Base-by-base conservation (phyloP, 202 grass and related monocot genomes). In the Setaria italica region DNA sequence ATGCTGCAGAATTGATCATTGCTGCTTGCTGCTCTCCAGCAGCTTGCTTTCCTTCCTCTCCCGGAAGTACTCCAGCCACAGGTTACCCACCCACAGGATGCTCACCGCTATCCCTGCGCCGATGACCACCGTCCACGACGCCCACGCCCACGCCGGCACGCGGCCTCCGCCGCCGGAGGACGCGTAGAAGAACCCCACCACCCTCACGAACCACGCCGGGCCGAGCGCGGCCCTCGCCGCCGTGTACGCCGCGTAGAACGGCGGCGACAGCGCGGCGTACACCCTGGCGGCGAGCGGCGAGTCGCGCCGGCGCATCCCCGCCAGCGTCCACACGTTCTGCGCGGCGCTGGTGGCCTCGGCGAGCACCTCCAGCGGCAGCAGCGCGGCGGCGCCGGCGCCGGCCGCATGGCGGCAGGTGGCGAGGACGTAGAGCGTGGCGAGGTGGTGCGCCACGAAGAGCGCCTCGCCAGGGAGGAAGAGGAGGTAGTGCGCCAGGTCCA, bases 241-340 rank as follows among this genome's bases (percentile, higher is more conserved):
- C 3, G 92, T 97, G 86, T 97, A 94, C 76, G 90, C 74, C 48
- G 46, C 78, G 79, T 94, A 97, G 79, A 97, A 94, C n/a, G 95
- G 95, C 25, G 87, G 83, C 6, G 92, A 88, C 35, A 97, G 78
- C 55, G 32, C 3, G 62, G 45, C 65, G 77, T 93, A 72, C 71
- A 79, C 39, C 48, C 65, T 54, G 33, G 60, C 84, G 19, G 87
- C 90, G 0, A 55, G 7, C 20, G 70, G 76, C 70, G 84, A 88
- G 79, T 57, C 73, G 2, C 30, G 55, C 13, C 88, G 88, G 16
- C 85, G 82, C 50, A 97, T 84, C 41, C 73, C 85, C 9, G 91
- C 83, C 15, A 95, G 90, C 59, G 91, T 97, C 95, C 92, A 97
- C 33, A 76, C 67, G 48, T 97, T 95, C 87, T 97, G 95, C 83